Percentiles rank a stretch among this genome's conserved stretches.
Conservation (phyloP, 148 eudicot species). For the Spergularia marina region DNA sequence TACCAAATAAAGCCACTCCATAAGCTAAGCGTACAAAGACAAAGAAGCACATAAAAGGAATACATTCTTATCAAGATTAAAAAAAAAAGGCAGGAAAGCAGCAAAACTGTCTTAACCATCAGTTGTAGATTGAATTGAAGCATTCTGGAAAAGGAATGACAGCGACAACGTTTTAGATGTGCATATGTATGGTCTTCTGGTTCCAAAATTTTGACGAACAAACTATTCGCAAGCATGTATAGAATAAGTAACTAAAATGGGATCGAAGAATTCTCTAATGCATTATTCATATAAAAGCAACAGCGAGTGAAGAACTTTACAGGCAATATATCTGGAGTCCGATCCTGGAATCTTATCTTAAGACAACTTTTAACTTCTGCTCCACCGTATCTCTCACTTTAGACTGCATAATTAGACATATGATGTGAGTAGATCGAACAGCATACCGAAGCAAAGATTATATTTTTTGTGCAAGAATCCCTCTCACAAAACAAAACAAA, state of each 20-base stretch:
- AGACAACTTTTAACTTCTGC: conserved; percentile 70
- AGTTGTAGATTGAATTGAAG: too few relatives aligned
- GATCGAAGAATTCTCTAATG: not conserved
- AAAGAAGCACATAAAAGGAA: too few relatives aligned
- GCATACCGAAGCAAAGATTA: conserved; percentile 5
- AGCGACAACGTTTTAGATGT: too few relatives aligned
- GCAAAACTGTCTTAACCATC: too few relatives aligned
- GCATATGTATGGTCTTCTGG: too few relatives aligned
- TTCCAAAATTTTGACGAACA: not conserved
- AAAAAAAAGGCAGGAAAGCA: too few relatives aligned
- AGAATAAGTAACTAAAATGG: not conserved
- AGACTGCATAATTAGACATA: conserved; percentile 50
- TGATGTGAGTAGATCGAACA: not conserved
- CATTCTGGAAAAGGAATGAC: too few relatives aligned
- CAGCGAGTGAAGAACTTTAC: conserved; percentile 25
- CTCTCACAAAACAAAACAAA: not conserved
- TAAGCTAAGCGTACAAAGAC: too few relatives aligned
- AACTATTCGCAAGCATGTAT: conserved; percentile 12
- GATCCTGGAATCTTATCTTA: conserved; percentile 48
- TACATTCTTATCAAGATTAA: too few relatives aligned
- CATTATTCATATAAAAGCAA: not conserved
- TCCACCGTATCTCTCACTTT: conserved; percentile 77
- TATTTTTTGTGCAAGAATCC: not conserved
- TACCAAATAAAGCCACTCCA: too few relatives aligned
- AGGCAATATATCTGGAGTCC: conserved; percentile 3